These are phyloP conservation scores for Parasarocladium wereldwijsianum DNA, from an alignment of 2,329 filamentous ascomycete genomes.

Conservation along the genomic window DNA sequence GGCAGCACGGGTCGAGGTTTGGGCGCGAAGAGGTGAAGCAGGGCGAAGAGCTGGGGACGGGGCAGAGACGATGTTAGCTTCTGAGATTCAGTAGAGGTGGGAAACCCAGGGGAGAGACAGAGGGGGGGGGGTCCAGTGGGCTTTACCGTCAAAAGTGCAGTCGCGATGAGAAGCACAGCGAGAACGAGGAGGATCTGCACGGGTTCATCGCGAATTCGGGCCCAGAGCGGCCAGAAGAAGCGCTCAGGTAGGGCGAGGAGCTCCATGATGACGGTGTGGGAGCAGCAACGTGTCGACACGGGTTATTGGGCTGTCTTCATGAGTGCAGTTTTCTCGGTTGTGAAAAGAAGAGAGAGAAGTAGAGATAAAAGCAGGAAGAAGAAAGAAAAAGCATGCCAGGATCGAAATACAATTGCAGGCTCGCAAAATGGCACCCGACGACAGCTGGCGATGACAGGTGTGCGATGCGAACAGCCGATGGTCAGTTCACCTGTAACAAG, in stretches of 20 bases:
- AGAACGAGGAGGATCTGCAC: slow-evolving; percentile 22
- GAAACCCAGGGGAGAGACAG: not conserved
- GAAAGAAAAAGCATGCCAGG: too few species aligned
- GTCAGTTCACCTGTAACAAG: too few species aligned
- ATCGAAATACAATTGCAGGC: too few species aligned
- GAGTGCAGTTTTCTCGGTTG: not conserved
- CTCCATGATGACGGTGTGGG: slow-evolving; percentile 7
- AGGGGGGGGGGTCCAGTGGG: not conserved
- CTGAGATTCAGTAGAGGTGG: not conserved
- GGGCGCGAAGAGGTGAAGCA: slow-evolving; percentile 64
- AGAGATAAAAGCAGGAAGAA: too few species aligned
- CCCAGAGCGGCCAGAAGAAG: slow-evolving; percentile 19
- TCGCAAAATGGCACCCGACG: too few species aligned
- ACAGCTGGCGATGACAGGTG: too few species aligned
- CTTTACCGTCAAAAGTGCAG: slow-evolving; percentile 24
- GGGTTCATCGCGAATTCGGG: slow-evolving; percentile 22
- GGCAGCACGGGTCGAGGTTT: slow-evolving; percentile 57
- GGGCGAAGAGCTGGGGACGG: slow-evolving; percentile 36
- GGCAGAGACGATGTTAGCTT: too few species aligned
- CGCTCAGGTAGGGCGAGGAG: slow-evolving; percentile 17
- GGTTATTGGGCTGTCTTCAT: too few species aligned
- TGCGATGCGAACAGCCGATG: too few species aligned
- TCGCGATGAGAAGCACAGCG: slow-evolving; percentile 16
- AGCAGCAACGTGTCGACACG: slow-evolving; percentile 1
- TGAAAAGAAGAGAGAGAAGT: slow-evolving; percentile 5